A percentile compares a stretch with the other conserved stretches of the same genome.
Evolutionary conservation across 495 filamentous ascomycete species (phyloP).

Genomic region (Penicillium fimorum): DNA sequence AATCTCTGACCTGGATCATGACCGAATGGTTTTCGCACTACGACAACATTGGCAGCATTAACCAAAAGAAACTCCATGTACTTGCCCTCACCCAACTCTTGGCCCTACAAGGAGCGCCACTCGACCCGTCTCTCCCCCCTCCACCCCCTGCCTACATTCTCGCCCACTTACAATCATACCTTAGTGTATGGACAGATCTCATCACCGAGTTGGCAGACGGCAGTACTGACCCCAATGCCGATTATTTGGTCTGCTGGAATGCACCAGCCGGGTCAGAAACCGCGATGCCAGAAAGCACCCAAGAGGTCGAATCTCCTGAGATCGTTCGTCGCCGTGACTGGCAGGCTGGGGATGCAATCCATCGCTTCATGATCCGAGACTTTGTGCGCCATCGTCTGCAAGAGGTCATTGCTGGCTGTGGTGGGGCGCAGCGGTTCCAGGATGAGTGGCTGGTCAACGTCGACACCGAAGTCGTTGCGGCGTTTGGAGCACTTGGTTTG

Average conservation of each 20-base stretch:
- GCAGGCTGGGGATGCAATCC: conserved; percentile 63
- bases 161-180: conserved; percentile 59
- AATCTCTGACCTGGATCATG: conserved; percentile 68
- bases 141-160: conserved; percentile 53
- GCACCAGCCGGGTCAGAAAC: conserved; percentile 28
- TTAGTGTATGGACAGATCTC: conserved; percentile 70
- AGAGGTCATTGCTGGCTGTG: conserved; percentile 62
- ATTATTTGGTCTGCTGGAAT: conserved; percentile 56
- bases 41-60: conserved; percentile 72
- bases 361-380: conserved; percentile 63
- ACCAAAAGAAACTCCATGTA: conserved; percentile 75
- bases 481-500: conserved; percentile 60
- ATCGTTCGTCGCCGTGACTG: conserved; percentile 56
- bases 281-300: conserved; percentile 28
- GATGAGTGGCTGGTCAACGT: conserved; percentile 83
- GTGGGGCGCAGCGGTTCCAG: conserved; percentile 72
- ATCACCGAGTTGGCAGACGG: conserved; percentile 58
- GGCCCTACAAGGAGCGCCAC: conserved; percentile 55
- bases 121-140: conserved; percentile 29
- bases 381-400: conserved; percentile 69
- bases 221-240: conserved; percentile 38
- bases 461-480: conserved; percentile 71
- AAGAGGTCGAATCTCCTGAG: conserved; percentile 62
- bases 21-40: conserved; percentile 87
- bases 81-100: conserved; percentile 81